These are phyloP conservation scores for Diaporthe aspalathi DNA, from an alignment of 2,329 filamentous ascomycete species.

Conservation along the genomic window DNA sequence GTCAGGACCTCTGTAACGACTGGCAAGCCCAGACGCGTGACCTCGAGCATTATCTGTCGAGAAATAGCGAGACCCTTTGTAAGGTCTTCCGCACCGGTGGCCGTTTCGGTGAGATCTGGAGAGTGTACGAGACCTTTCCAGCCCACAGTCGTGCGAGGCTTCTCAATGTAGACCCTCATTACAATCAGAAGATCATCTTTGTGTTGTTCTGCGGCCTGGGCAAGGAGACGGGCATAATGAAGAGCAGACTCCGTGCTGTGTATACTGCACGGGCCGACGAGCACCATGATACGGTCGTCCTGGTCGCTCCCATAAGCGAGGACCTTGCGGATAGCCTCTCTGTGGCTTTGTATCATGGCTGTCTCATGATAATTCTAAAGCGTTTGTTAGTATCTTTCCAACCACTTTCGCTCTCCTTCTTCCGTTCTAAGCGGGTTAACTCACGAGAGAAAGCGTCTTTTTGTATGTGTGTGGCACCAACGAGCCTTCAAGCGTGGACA, in stretches of 20 bases:
- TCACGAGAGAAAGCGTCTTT: too few species aligned
- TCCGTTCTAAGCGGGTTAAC: too few species aligned
- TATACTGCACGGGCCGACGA: conserved; percentile 96
- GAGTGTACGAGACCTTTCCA: conserved; percentile 99
- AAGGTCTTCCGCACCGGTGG: conserved; percentile 85
- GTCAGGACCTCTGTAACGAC: conserved; percentile 94
- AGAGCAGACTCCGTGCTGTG: conserved; percentile 94
- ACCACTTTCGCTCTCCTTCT: too few species aligned
- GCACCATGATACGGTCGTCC: conserved; percentile 72
- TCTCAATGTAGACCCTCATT: conserved; percentile 98
- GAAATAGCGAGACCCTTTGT: not conserved
- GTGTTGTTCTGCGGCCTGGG: conserved; percentile 87
- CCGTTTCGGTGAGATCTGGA: conserved; percentile 92
- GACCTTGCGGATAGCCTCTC: conserved; percentile 75
- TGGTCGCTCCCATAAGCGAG: conserved; percentile 68
- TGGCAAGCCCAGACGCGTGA: not conserved
- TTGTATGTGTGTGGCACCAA: too few species aligned
- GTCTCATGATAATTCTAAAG: conserved; percentile 81
- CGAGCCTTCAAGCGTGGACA: too few species aligned
- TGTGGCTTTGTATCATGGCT: conserved; percentile 72
- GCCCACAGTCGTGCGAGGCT: conserved; percentile 95
- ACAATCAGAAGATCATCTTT: conserved; percentile 90
- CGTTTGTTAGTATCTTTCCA: too few species aligned
- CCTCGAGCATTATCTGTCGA: not conserved
- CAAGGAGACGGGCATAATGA: conserved; percentile 88